Evolutionary conservation across 176 grass and related monocot genomes (phyloP).

Genomic region (Cenchrus americanus): DNA sequence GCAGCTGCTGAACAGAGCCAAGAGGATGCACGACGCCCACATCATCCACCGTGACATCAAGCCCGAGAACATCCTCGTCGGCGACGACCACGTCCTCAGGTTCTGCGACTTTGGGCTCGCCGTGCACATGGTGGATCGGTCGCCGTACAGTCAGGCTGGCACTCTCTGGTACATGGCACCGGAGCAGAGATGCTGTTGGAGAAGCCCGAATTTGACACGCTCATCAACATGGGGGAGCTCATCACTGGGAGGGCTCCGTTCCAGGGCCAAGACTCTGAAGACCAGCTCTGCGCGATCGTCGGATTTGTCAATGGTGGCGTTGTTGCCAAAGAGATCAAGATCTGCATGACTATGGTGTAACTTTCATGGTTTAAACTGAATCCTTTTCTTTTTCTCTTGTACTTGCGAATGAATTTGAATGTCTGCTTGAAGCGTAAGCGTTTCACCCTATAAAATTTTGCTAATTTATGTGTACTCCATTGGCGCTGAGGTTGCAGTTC

Average conservation of each 20-base stretch:
- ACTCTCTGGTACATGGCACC: not conserved
- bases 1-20: not conserved
- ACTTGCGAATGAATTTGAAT: no score
- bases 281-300: not conserved
- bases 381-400: no score
- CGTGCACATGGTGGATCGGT: not conserved
- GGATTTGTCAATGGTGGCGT: not conserved
- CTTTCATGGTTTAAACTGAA: no score
- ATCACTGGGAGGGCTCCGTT: not conserved
- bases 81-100: not conserved
- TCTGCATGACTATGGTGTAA: no score
- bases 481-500: no score
- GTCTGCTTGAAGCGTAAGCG: no score
- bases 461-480: no score
- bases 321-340: not conserved
- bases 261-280: not conserved
- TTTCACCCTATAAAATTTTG: no score
- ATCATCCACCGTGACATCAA: slow-evolving; percentile 49
- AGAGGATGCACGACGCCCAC: not conserved
- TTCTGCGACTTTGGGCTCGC: slow-evolving; percentile 43
- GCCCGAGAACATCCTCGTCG: slow-evolving; percentile 37
- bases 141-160: not conserved
- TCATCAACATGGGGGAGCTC: not conserved
- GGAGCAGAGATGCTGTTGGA: not conserved
- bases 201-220: not conserved